Evolutionary conservation across 768 basidiomycete species (phyloP), one percentile per base, ranked within the genome.

Genomic region (Mycena rebaudengoi): DNA sequence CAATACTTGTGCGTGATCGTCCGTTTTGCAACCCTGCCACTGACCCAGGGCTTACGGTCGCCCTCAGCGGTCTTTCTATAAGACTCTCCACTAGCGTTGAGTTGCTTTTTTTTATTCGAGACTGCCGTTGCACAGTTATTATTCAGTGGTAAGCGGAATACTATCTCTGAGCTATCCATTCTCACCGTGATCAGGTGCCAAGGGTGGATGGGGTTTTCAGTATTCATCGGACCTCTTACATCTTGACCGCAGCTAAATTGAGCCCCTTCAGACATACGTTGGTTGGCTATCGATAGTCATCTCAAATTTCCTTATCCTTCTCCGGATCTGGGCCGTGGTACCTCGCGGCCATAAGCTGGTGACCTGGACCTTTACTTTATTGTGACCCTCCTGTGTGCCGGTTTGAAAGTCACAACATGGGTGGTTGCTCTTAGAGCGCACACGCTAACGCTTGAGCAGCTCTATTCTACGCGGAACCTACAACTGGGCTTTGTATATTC

Each of bases 311-410:
- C 61, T 77, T 33, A 62, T 77, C 18, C 62, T 77, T 29, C 69
- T 78, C 26, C 77, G 74, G 7, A 44, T 78, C 7, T 78, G 77
- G 73, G 70, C 70, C 14, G 63, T 73, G 28, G 75, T 77, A 68
- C 73, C 73, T 30, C 70, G 73, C 12, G 35, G 30, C 1, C 71
- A 66, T n/a, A 59, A 62, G 5, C 39, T 77, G 46, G 57, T 76
- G 43, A 1, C 65, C 16, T 51, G 60, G 48, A 73, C 73, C 0
- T 23, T 78, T 7, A 16, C 29, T 1, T 66, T 78, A 78, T 66
- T 25, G 12, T 71, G n/a, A 18, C 62, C 12, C 70, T 69, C 1
- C 77, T 77, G 21, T 26, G 68, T 11, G 18, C 55, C 4, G 25
- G 69, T 25, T 25, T 78, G 13, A 37, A 59, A 3, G 50, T 61